Evolutionary conservation across 495 filamentous ascomycete genomes (phyloP).

Genomic region (Xylaria grammica): DNA sequence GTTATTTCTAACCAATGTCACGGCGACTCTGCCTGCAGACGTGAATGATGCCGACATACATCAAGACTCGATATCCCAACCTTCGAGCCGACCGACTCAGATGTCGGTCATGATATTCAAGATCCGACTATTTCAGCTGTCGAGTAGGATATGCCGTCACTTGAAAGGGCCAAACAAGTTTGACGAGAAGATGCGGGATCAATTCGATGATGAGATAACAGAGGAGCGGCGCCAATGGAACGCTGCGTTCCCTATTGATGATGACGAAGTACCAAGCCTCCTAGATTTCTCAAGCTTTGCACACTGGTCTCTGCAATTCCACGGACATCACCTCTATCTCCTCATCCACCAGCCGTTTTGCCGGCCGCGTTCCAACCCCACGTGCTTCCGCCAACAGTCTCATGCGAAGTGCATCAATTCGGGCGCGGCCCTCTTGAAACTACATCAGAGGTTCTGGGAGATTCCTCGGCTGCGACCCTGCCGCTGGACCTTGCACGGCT

Average conservation of each 20-base stretch:
- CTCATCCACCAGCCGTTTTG: slow-evolving; percentile 52
- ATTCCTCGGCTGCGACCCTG: slow-evolving; percentile 46
- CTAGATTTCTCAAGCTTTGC: slow-evolving; percentile 47
- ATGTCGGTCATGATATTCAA: slow-evolving; percentile 56
- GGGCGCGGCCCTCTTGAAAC: slow-evolving; percentile 47
- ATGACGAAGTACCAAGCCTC: slow-evolving; percentile 33
- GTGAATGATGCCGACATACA: slow-evolving; percentile 53
- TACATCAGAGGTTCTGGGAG: slow-evolving; percentile 46
- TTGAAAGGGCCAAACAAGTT: slow-evolving; percentile 43
- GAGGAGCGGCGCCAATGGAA: slow-evolving; percentile 47
- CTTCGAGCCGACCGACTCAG: slow-evolving; percentile 46
- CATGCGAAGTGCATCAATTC: slow-evolving; percentile 50
- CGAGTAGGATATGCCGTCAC: slow-evolving; percentile 48
- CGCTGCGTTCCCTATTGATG: slow-evolving; percentile 42
- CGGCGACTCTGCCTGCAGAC: slow-evolving; percentile 50
- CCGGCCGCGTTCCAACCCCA: slow-evolving; percentile 47
- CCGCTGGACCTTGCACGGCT: slow-evolving; percentile 54
- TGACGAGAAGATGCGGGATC: slow-evolving; percentile 36
- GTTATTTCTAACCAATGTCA: slow-evolving; percentile 21
- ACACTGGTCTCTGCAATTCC: slow-evolving; percentile 54
- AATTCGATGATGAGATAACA: slow-evolving; percentile 47
- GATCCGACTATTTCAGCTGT: slow-evolving; percentile 48
- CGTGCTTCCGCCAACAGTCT: slow-evolving; percentile 47
- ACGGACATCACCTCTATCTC: slow-evolving; percentile 54
- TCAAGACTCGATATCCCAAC: slow-evolving; percentile 36